Evolutionary conservation across 371 early-diverging fungal genomes (phyloP).

Genomic region (Mortierella sp.): DNA sequence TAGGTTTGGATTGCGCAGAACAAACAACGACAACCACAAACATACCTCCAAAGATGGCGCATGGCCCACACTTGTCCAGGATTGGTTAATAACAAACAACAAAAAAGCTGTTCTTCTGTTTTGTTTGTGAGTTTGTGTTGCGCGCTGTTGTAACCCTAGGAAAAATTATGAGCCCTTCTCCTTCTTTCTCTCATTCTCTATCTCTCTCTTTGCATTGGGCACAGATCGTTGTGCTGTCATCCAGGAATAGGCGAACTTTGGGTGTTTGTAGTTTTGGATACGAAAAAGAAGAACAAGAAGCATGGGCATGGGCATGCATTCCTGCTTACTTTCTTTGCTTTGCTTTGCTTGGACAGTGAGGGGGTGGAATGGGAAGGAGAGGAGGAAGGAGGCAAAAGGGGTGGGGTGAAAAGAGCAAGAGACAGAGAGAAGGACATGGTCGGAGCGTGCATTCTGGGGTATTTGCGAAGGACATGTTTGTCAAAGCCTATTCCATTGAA

Average conservation of each 20-base stretch:
- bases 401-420: too few species aligned
- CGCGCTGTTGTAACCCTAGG: too few species aligned
- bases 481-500: background rate
- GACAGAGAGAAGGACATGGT: background rate
- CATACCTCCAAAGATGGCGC: background rate
- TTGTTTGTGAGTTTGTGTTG: background rate
- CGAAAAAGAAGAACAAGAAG: background rate
- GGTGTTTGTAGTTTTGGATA: constrained; percentile 7
- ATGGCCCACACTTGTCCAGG: background rate
- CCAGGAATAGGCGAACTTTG: background rate
- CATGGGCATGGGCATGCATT: too few species aligned
- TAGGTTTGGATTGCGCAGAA: background rate
- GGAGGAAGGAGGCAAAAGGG: background rate
- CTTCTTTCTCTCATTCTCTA: background rate
- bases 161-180: too few species aligned
- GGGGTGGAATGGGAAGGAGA: background rate
- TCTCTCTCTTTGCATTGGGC: background rate
- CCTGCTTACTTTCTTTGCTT: background rate
- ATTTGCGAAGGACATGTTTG: background rate
- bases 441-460: constrained; percentile 7
- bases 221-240: background rate
- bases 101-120: background rate
- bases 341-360: too few species aligned
- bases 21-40: background rate
- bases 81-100: background rate